phyloP scores from a whole-genome alignment of 1,139 yeast genomes.

The Scheffersomyces illinoinensis region DNA sequence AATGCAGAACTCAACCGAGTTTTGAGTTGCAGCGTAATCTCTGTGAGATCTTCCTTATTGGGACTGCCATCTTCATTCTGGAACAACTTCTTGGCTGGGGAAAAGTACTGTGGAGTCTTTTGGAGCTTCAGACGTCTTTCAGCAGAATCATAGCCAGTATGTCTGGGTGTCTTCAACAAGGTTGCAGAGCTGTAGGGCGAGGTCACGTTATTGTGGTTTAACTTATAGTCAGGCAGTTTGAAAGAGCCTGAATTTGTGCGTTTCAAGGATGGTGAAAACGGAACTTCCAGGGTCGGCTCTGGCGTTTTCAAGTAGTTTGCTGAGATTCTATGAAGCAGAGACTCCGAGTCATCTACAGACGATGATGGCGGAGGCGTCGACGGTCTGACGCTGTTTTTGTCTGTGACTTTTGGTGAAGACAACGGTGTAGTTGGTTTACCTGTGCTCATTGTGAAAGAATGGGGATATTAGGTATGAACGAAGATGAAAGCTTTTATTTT shows the following conservation, averaged over 20 bases:
- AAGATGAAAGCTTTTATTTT: too few species aligned
- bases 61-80: constrained; percentile 20
- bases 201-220: constrained; percentile 22
- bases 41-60: constrained; percentile 34
- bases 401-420: constrained; percentile 25
- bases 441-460: constrained; percentile 11
- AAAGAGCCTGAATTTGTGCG: constrained; percentile 31
- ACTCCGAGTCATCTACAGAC: constrained; percentile 9
- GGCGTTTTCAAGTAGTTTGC: constrained; percentile 33
- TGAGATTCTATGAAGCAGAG: constrained; percentile 21
- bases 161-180: constrained; percentile 39
- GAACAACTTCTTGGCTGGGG: constrained; percentile 40
- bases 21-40: constrained; percentile 41
- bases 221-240: constrained; percentile 35
- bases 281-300: constrained; percentile 26
- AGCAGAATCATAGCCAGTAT: constrained; percentile 29
- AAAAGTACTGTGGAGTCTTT: constrained; percentile 43
- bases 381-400: constrained; percentile 19
- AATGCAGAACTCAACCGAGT: constrained; percentile 41
- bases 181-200: constrained; percentile 31
- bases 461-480: neutral
- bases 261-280: constrained; percentile 44
- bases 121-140: constrained; percentile 28
- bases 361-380: constrained; percentile 31
- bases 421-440: constrained; percentile 41